Percentiles rank a stretch among this genome's conserved stretches.
Conservation (phyloP, 257 asterid genomes). For the Ilex aquifolium region DNA sequence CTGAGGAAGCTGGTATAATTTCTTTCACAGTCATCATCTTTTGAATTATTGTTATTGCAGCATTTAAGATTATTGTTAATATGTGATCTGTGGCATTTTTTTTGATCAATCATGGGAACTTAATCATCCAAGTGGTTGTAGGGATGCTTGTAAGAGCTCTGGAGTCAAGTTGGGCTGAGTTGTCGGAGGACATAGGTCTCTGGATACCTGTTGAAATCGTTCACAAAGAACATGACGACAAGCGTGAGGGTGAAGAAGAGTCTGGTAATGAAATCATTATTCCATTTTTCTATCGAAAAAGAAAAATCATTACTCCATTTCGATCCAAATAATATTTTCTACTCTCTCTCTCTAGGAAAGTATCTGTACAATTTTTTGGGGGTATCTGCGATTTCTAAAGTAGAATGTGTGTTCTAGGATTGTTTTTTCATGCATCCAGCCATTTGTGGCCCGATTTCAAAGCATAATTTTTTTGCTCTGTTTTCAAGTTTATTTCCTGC, state of each 20-base stretch:
- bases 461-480: not conserved
- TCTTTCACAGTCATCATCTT: conserved; percentile 4
- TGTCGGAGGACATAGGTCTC: conserved; percentile 69
- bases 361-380: too few species aligned
- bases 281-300: not conserved
- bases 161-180: conserved; percentile 55
- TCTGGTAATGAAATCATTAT: conserved; percentile 39
- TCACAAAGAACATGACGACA: conserved; percentile 74
- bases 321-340: not conserved
- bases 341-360: not conserved
- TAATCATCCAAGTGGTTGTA: conserved; percentile 17
- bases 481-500: not conserved
- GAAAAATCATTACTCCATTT: not conserved
- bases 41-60: conserved; percentile 3
- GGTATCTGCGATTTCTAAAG: too few species aligned
- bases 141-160: conserved; percentile 50
- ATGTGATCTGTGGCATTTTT: not conserved
- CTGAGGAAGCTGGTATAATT: conserved; percentile 67
- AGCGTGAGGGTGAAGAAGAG: conserved; percentile 78
- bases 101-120: too few species aligned
- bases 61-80: not conserved
- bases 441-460: too few species aligned
- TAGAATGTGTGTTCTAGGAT: too few species aligned
- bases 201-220: conserved; percentile 68
- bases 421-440: too few species aligned